These are phyloP conservation scores for Diversispora epigaea DNA, from an alignment of 192 early-diverging fungal genomes.

Conservation along the genomic window DNA sequence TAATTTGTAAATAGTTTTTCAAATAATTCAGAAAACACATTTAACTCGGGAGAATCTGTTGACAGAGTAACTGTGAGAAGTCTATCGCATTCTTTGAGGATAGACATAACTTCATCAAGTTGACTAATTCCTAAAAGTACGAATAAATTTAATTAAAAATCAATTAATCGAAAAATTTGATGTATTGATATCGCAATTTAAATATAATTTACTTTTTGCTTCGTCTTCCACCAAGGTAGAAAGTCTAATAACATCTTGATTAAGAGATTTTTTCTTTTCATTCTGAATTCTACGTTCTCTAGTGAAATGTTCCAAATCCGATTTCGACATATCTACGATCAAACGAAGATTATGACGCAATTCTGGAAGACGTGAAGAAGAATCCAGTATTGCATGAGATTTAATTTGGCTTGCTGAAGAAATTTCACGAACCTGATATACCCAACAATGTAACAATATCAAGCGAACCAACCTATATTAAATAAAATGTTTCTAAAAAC, in stretches of 20 bases:
- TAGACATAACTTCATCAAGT: slow-evolving; percentile 43
- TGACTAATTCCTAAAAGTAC: slow-evolving; percentile 39
- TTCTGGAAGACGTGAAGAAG: slow-evolving; percentile 66
- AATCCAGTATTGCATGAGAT: slow-evolving; percentile 49
- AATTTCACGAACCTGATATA: slow-evolving; percentile 46
- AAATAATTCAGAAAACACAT: slow-evolving; percentile 53
- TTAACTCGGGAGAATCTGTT: slow-evolving; percentile 32
- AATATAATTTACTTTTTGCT: slow-evolving; percentile 29
- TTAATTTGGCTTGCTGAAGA: slow-evolving; percentile 49
- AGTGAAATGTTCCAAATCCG: slow-evolving; percentile 65
- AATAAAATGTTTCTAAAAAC: background rate
- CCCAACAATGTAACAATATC: background rate
- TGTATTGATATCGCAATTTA: background rate
- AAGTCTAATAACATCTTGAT: slow-evolving; percentile 44
- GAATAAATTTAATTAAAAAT: background rate
- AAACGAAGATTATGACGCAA: slow-evolving; percentile 74
- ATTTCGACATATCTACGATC: slow-evolving; percentile 67
- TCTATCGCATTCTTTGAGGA: slow-evolving; percentile 49
- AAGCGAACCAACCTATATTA: background rate
- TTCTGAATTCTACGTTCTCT: slow-evolving; percentile 55
- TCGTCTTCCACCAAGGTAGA: slow-evolving; percentile 42
- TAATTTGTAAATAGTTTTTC: slow-evolving; percentile 56
- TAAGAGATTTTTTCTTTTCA: slow-evolving; percentile 40
- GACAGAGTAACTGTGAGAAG: slow-evolving; percentile 31
- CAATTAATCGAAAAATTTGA: background rate